A percentile compares a stretch with the other conserved stretches of the same genome.
Conservation (phyloP, 2,329 filamentous ascomycete species). For the Colletotrichum gigasporum region DNA sequence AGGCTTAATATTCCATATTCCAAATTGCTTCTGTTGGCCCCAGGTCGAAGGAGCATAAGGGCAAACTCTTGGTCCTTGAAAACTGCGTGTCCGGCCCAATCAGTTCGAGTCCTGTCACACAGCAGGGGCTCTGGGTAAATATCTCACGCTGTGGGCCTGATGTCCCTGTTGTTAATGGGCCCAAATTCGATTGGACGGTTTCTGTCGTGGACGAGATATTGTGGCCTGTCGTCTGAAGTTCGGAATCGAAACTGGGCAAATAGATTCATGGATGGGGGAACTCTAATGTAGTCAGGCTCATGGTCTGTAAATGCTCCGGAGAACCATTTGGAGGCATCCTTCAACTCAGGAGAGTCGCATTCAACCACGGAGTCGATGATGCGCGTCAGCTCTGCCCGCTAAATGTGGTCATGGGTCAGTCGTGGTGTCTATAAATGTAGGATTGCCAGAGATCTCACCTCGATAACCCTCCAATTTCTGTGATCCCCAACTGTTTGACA, state of each 20-base stretch:
- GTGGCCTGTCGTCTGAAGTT: background rate
- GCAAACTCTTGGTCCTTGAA: background rate
- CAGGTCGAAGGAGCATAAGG: background rate
- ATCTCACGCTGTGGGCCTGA: background rate
- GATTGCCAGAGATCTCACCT: background rate
- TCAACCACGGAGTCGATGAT: constrained; percentile 4
- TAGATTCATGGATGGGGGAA: background rate
- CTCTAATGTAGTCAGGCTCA: background rate
- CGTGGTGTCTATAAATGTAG: background rate
- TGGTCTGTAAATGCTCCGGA: background rate
- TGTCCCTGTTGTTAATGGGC: background rate
- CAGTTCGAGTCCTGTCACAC: too few species aligned
- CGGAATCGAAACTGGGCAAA: constrained; percentile 4
- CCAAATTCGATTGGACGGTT: background rate
- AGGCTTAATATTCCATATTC: constrained; percentile 11
- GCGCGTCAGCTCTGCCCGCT: background rate
- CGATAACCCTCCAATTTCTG: constrained; percentile 18
- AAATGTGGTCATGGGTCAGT: background rate
- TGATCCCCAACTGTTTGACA: background rate
- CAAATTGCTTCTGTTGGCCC: background rate
- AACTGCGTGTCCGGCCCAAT: background rate
- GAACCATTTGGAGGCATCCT: background rate
- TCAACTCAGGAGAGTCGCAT: background rate
- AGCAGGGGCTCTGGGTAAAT: too few species aligned
- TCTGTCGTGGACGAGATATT: constrained; percentile 11